A percentile compares a stretch with the other conserved stretches of the same genome.
phyloP scores from a whole-genome alignment of 805 yeast species.

The Starmerella geochares region DNA sequence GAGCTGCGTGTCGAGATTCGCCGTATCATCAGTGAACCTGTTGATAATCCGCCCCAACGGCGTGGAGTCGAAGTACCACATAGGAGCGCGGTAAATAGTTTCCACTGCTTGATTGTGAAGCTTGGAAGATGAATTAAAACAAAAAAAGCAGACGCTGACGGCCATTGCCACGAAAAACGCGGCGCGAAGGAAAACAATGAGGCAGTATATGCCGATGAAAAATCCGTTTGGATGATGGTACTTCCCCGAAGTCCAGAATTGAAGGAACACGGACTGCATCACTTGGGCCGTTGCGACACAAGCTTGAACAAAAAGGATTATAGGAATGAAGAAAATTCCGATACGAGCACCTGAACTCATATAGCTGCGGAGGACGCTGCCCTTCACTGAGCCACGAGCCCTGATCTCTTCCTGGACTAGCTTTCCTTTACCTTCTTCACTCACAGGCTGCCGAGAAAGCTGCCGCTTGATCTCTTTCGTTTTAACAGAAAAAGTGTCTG shows the following conservation, averaged over 20 bases:
- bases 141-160: constrained; percentile 32
- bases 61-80: constrained; percentile 73
- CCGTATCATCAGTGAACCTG: constrained; percentile 81
- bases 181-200: constrained; percentile 44
- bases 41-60: constrained; percentile 82
- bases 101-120: constrained; percentile 54
- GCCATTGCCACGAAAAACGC: constrained; percentile 31
- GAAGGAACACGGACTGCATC: constrained; percentile 38
- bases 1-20: constrained; percentile 69
- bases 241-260: constrained; percentile 63
- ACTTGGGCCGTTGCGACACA: constrained; percentile 43
- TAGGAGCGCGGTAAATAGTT: constrained; percentile 61
- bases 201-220: constrained; percentile 59
- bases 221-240: constrained; percentile 43
- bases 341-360: constrained; percentile 39
- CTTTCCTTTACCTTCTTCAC: constrained; percentile 19
- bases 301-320: constrained; percentile 16
- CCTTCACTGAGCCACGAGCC: constrained; percentile 26
- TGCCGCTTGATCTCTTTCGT: constrained; percentile 8
- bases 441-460: constrained; percentile 12
- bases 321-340: constrained; percentile 27
- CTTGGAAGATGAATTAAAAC: constrained; percentile 45
- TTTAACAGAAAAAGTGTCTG: neutral
- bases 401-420: constrained; percentile 31
- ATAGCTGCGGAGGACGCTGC: constrained; percentile 42